phyloP scores from a whole-genome alignment of 306 rosid species.

The Pterocarpus santalinus region DNA sequence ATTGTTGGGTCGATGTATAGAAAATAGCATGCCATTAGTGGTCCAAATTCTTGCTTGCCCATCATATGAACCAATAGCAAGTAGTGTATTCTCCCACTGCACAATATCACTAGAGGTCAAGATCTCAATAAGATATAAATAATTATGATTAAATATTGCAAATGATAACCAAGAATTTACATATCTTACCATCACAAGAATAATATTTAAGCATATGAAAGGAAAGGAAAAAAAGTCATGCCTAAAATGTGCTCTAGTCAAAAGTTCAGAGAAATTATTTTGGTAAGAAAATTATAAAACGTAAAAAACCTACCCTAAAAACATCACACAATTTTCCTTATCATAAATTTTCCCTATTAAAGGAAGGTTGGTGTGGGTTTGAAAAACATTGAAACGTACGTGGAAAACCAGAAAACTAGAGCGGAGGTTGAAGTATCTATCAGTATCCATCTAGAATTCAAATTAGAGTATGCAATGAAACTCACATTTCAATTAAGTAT shows the following conservation, averaged over 20 bases:
- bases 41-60: constrained; percentile 87
- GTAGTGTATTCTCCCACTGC: constrained; percentile 74
- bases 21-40: constrained; percentile 57
- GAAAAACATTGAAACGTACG: neutral
- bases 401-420: neutral
- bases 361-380: neutral
- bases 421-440: constrained; percentile 1
- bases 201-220: neutral
- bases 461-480: constrained; percentile 28
- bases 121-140: neutral
- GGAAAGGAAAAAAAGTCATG: too few relatives aligned
- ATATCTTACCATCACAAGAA: neutral
- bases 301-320: neutral
- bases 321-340: too few relatives aligned
- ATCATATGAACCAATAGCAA: constrained; percentile 81
- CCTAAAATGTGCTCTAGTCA: neutral
- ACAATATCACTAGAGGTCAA: neutral
- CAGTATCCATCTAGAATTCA: constrained; percentile 2
- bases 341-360: neutral
- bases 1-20: neutral
- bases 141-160: too few relatives aligned
- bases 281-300: neutral
- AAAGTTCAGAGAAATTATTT: neutral
- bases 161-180: neutral
- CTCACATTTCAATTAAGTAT: constrained; percentile 83